Conservation (phyloP, 306 rosid species). For the Vigna angularis region DNA sequence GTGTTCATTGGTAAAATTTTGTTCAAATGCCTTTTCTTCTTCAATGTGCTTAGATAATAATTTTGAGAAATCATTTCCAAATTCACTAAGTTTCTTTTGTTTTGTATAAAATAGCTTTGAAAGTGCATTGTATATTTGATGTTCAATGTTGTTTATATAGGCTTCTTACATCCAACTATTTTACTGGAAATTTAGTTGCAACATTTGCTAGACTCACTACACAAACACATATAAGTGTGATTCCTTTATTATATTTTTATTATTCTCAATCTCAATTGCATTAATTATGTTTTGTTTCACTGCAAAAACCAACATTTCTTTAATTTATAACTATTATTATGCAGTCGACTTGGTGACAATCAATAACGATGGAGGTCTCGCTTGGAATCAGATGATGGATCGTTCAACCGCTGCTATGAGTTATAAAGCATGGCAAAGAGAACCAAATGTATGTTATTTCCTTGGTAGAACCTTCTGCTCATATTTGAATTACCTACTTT, state of each 20-base stretch:
- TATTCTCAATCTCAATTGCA: conserved; percentile 8
- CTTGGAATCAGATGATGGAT: too few species aligned
- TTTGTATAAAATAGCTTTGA: not conserved
- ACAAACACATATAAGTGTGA: conserved; percentile 57
- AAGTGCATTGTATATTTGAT: not conserved
- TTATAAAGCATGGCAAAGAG: too few species aligned
- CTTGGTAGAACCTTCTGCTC: too few species aligned
- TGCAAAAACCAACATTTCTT: not conserved
- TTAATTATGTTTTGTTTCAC: not conserved
- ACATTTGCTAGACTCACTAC: conserved; percentile 51
- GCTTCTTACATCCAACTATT: conserved; percentile 57
- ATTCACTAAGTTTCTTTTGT: conserved; percentile 7
- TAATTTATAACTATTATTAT: conserved; percentile 9
- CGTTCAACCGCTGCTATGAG: too few species aligned
- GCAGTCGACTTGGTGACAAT: conserved; percentile 74
- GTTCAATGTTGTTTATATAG: conserved; percentile 42
- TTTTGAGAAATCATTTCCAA: not conserved
- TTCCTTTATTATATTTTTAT: not conserved
- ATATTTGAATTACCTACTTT: too few species aligned
- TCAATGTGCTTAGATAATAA: not conserved
- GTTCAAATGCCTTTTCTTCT: too few species aligned
- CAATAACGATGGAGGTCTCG: conserved; percentile 14
- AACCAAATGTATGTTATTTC: too few species aligned
- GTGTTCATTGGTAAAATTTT: too few species aligned
- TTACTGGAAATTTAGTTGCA: conserved; percentile 51